Evolutionary conservation across 2,329 filamentous ascomycete species (phyloP).

Genomic region (Tolypocladium guangdongense): DNA sequence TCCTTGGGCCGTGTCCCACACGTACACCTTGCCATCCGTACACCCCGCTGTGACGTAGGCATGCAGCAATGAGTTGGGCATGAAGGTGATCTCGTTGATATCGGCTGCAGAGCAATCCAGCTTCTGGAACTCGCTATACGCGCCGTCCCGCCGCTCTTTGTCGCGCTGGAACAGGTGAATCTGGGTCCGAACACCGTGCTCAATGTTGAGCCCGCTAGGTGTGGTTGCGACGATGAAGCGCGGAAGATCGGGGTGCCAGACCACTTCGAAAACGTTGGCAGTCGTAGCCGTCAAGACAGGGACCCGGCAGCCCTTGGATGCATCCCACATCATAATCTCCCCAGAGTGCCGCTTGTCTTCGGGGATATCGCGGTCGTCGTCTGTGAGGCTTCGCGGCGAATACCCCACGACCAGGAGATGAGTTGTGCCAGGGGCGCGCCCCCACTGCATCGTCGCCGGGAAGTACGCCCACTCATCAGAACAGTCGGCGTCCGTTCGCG

Average conservation of each 20-base stretch:
- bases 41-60: conserved; percentile 50
- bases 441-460: conserved; percentile 55
- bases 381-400: conserved; percentile 43
- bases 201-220: conserved; percentile 32
- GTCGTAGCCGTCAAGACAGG: conserved; percentile 38
- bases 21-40: conserved; percentile 50
- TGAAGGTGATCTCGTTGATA: conserved; percentile 51
- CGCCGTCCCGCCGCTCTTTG: conserved; percentile 12
- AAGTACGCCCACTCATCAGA: conserved; percentile 49
- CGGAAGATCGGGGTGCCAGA: conserved; percentile 46
- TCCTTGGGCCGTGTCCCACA: conserved; percentile 50
- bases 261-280: conserved; percentile 53
- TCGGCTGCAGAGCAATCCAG: conserved; percentile 50
- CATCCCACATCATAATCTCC: conserved; percentile 51
- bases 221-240: conserved; percentile 49
- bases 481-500: conserved; percentile 20
- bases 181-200: conserved; percentile 40
- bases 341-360: conserved; percentile 45
- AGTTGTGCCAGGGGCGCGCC: conserved; percentile 28
- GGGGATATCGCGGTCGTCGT: conserved; percentile 47
- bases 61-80: conserved; percentile 39
- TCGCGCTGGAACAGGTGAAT: conserved; percentile 40
- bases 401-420: conserved; percentile 51
- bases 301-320: conserved; percentile 29
- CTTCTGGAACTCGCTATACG: conserved; percentile 34